Evolutionary conservation across 371 early-diverging fungal species (phyloP).

Genomic region (Mucor sp.): DNA sequence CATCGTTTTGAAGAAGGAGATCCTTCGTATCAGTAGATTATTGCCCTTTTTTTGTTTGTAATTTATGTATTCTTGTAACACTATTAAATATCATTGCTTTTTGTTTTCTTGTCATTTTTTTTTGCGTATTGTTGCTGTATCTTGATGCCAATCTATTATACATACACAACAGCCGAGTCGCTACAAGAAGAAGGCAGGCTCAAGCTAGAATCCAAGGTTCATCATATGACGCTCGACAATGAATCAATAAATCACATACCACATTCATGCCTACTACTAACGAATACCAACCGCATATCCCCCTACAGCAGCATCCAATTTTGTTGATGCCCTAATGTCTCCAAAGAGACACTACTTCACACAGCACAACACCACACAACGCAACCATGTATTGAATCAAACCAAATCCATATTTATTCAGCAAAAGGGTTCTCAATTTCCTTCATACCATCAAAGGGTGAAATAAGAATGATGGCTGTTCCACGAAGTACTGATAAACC

Average conservation of each 20-base stretch:
- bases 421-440: slow-evolving; percentile 91
- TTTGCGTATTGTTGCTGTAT: no score
- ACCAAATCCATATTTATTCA: slow-evolving; percentile 11
- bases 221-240: no score
- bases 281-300: no score
- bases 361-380: not conserved
- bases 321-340: no score
- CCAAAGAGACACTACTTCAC: no score
- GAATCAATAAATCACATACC: no score
- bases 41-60: not conserved
- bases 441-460: slow-evolving; percentile 90
- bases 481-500: slow-evolving; percentile 93
- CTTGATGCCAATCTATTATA: no score
- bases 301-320: no score
- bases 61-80: not conserved
- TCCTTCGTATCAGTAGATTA: not conserved
- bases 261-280: no score
- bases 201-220: no score
- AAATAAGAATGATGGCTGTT: slow-evolving; percentile 86
- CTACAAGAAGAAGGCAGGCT: no score
- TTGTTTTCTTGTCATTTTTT: not conserved
- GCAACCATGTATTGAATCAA: not conserved
- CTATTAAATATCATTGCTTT: not conserved
- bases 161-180: no score
- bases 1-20: not conserved